These are phyloP conservation scores for Chenopodium quinoa DNA, from an alignment of 148 eudicot species.

Conservation along the genomic window DNA sequence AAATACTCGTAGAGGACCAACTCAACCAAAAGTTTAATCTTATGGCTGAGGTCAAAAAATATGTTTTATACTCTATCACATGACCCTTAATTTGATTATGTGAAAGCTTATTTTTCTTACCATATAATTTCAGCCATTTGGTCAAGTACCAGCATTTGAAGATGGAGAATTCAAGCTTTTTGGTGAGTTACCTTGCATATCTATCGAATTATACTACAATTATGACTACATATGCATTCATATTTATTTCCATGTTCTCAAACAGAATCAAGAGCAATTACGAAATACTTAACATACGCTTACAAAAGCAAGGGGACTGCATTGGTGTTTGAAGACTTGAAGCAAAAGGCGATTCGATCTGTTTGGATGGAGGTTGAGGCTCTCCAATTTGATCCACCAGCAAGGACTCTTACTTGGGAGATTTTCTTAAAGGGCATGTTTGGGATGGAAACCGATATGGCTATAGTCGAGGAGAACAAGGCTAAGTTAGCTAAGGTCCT, in stretches of 20 bases:
- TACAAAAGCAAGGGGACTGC: constrained; percentile 48
- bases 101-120: too few species aligned
- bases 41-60: too few species aligned
- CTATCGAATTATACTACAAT: neutral
- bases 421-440: constrained; percentile 33
- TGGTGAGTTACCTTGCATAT: constrained; percentile 24
- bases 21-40: too few species aligned
- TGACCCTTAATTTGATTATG: too few species aligned
- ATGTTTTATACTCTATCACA: too few species aligned
- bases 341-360: constrained; percentile 39
- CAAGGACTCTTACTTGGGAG: constrained; percentile 47
- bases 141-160: constrained; percentile 67
- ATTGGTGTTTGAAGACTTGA: constrained; percentile 34
- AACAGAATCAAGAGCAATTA: constrained; percentile 78
- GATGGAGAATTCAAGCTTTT: constrained; percentile 62
- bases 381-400: constrained; percentile 49
- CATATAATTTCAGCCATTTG: constrained; percentile 48
- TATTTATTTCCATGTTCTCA: neutral
- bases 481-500: constrained; percentile 46
- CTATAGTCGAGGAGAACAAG: constrained; percentile 37
- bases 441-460: constrained; percentile 38
- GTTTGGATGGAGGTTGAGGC: constrained; percentile 68
- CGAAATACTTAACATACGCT: constrained; percentile 42
- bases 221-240: neutral
- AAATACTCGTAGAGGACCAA: too few species aligned